A percentile compares a stretch with the other conserved stretches of the same genome.
Conservation (phyloP, 73 alveolate genomes). For the Paramecium tetraurelia region DNA sequence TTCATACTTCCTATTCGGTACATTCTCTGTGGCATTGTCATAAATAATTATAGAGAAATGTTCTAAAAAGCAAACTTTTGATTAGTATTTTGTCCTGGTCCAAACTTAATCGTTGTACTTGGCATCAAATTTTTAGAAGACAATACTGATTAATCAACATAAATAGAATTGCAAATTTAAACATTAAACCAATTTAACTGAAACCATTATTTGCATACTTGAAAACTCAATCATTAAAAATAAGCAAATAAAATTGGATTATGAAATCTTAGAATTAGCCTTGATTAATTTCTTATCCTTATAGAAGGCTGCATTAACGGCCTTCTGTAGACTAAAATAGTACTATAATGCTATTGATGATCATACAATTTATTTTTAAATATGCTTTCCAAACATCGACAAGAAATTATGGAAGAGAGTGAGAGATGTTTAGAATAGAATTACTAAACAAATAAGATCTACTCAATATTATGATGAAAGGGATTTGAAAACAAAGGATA, state of each 20-base stretch:
- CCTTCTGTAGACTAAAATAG: background rate
- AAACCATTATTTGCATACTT: background rate
- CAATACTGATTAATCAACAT: background rate
- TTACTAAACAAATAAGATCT: background rate
- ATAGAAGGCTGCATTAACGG: background rate
- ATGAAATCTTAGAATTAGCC: background rate
- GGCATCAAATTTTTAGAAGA: background rate
- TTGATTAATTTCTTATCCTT: background rate
- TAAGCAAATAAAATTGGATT: background rate
- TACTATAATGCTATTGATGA: background rate
- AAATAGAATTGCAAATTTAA: background rate
- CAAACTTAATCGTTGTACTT: background rate
- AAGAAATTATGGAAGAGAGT: constrained; percentile 6
- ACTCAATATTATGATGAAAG: background rate
- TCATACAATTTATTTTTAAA: background rate
- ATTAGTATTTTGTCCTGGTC: background rate
- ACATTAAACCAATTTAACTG: background rate
- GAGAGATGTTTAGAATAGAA: background rate
- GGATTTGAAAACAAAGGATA: background rate
- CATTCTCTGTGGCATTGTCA: background rate
- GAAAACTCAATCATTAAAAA: background rate
- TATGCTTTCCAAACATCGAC: background rate
- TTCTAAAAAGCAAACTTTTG: background rate
- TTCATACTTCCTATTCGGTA: background rate
- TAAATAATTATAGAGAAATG: background rate